phyloP scores from a whole-genome alignment of 2,329 filamentous ascomycete genomes.

The Neonectria sp. region DNA sequence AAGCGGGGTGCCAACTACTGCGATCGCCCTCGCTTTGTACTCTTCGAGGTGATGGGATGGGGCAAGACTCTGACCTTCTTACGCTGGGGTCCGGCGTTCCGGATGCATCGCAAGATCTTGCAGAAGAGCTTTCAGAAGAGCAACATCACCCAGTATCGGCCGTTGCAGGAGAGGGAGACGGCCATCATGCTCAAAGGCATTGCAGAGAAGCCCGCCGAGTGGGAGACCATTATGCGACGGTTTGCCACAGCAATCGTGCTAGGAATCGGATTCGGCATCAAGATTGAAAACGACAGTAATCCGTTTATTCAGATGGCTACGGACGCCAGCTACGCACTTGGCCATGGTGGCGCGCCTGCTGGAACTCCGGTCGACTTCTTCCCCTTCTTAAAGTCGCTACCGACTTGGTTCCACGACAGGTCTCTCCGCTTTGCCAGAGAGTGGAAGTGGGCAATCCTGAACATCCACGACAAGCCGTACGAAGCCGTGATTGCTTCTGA shows the following conservation, averaged over 20 bases:
- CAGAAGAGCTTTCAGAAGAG: constrained; percentile 60
- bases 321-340: constrained; percentile 49
- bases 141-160: constrained; percentile 52
- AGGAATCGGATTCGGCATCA: constrained; percentile 60
- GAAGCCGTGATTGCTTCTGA: constrained; percentile 52
- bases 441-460: constrained; percentile 53
- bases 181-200: constrained; percentile 50
- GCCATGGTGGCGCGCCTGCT: constrained; percentile 49
- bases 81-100: constrained; percentile 58
- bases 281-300: constrained; percentile 54
- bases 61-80: constrained; percentile 62
- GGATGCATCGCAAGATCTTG: constrained; percentile 60
- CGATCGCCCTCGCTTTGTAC: constrained; percentile 61
- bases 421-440: constrained; percentile 49
- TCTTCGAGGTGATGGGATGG: constrained; percentile 63
- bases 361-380: constrained; percentile 64
- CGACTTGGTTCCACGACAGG: constrained; percentile 53
- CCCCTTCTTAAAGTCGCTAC: constrained; percentile 60
- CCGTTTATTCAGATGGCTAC: constrained; percentile 58
- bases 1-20: constrained; percentile 61
- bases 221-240: constrained; percentile 55
- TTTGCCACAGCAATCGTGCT: constrained; percentile 60
- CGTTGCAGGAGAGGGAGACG: constrained; percentile 55
- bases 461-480: constrained; percentile 62
- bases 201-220: constrained; percentile 49